Evolutionary conservation across 257 asterid genomes (phyloP).

Genomic region (Solanum raphanifolium): DNA sequence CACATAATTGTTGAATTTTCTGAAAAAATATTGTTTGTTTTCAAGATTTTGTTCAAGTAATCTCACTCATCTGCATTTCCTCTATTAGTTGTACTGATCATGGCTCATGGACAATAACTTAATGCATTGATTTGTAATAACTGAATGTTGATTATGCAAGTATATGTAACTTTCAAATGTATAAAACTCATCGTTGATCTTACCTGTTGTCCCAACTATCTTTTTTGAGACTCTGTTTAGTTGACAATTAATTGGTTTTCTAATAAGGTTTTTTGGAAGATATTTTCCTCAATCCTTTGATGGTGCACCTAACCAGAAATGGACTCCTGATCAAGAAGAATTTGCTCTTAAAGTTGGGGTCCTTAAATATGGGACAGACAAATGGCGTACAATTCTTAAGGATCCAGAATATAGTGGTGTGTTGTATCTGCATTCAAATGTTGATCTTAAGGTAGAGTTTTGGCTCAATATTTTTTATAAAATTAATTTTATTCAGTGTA

Average conservation of each 20-base stretch:
- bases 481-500: neutral
- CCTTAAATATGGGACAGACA: constrained; percentile 80
- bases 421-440: constrained; percentile 63
- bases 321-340: constrained; percentile 87
- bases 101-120: neutral
- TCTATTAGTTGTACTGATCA: neutral
- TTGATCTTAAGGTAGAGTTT: constrained; percentile 64
- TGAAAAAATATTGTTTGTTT: neutral
- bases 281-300: constrained; percentile 2
- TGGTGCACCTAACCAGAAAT: constrained; percentile 95
- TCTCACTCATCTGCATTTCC: neutral
- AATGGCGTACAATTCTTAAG: constrained; percentile 90
- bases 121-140: neutral
- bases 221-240: neutral
- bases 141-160: neutral
- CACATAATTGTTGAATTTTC: neutral
- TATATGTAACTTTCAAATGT: neutral
- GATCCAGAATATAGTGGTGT: constrained; percentile 78
- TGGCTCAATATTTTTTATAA: neutral
- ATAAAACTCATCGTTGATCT: neutral
- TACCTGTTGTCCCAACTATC: neutral
- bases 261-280: neutral
- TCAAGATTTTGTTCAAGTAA: neutral
- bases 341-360: constrained; percentile 95
- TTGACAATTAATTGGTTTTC: neutral